Evolutionary conservation across 2,329 filamentous ascomycete genomes (phyloP).

Genomic region (Fusarium sp.): DNA sequence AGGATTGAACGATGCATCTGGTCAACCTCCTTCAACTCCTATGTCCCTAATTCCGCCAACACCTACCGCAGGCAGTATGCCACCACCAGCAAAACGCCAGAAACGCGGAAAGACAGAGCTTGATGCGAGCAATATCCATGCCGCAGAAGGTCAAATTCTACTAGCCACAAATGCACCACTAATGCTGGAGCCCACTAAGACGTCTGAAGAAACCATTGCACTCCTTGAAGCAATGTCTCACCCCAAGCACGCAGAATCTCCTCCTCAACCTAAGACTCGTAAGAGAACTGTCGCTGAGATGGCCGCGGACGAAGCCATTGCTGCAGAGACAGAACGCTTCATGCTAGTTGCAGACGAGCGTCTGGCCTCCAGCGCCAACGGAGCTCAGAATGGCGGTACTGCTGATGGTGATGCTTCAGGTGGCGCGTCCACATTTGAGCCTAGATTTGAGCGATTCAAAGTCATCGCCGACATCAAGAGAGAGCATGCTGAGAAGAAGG

Average conservation of each 20-base stretch:
- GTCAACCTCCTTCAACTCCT: constrained; percentile 77
- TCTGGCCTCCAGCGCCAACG: constrained; percentile 71
- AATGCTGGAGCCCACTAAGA: constrained; percentile 81
- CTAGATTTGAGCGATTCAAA: constrained; percentile 92
- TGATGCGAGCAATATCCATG: constrained; percentile 78
- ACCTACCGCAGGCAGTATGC: constrained; percentile 70
- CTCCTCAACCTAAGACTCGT: constrained; percentile 86
- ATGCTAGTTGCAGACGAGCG: constrained; percentile 95
- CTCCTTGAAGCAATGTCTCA: constrained; percentile 80
- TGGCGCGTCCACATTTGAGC: constrained; percentile 81
- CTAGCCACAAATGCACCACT: constrained; percentile 80
- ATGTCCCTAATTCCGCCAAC: constrained; percentile 70
- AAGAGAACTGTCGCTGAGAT: constrained; percentile 96
- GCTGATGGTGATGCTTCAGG: constrained; percentile 80
- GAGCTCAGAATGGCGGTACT: constrained; percentile 68
- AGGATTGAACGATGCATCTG: constrained; percentile 57
- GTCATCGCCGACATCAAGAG: constrained; percentile 86
- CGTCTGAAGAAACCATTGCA: constrained; percentile 74
- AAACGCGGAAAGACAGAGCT: constrained; percentile 82
- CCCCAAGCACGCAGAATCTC: constrained; percentile 80
- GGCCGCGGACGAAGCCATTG: constrained; percentile 92
- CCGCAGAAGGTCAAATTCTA: constrained; percentile 82
- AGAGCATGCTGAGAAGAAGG: constrained; percentile 81
- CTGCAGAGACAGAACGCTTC: constrained; percentile 88
- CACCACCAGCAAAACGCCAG: constrained; percentile 73